phyloP scores from a whole-genome alignment of 176 grass and related monocot species.

The Cenchrus americanus region DNA sequence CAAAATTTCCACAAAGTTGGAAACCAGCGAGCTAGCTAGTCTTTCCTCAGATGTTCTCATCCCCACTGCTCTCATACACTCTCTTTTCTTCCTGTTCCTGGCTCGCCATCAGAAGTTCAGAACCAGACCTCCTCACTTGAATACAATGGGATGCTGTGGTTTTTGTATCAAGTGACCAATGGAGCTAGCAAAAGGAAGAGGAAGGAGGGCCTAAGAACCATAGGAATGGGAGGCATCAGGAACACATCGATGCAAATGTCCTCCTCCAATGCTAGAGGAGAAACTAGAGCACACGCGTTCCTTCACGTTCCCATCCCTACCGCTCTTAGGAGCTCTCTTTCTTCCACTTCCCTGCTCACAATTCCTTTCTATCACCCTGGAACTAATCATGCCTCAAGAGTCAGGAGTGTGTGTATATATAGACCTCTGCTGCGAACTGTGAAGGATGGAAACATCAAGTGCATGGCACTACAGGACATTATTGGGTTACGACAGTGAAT shows the following conservation, averaged over 20 bases:
- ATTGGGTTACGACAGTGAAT: not conserved
- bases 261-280: not conserved
- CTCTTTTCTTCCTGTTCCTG: slow-evolving; percentile 4
- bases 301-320: slow-evolving; percentile 30
- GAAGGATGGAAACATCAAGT: not conserved
- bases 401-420: not conserved
- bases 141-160: not conserved
- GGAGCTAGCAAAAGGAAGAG: not conserved
- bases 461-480: not conserved
- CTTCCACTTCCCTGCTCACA: slow-evolving; percentile 20
- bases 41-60: slow-evolving; percentile 24
- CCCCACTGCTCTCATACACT: not conserved
- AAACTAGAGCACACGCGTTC: not conserved
- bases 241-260: not conserved
- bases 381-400: not conserved
- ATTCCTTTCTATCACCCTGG: not conserved
- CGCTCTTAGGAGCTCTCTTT: slow-evolving; percentile 21
- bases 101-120: not conserved
- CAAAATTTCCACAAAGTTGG: not conserved
- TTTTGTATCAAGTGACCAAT: not conserved
- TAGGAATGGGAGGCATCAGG: slow-evolving; percentile 45
- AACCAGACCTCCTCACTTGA: too few relatives aligned
- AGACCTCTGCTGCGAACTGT: not conserved
- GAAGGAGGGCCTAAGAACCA: slow-evolving; percentile 17
- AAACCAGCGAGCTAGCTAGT: not conserved